A percentile compares a stretch with the other conserved stretches of the same genome.
Evolutionary conservation across 1,284 basidiomycete genomes (phyloP).

Genomic region (Entoloma clypeatum): DNA sequence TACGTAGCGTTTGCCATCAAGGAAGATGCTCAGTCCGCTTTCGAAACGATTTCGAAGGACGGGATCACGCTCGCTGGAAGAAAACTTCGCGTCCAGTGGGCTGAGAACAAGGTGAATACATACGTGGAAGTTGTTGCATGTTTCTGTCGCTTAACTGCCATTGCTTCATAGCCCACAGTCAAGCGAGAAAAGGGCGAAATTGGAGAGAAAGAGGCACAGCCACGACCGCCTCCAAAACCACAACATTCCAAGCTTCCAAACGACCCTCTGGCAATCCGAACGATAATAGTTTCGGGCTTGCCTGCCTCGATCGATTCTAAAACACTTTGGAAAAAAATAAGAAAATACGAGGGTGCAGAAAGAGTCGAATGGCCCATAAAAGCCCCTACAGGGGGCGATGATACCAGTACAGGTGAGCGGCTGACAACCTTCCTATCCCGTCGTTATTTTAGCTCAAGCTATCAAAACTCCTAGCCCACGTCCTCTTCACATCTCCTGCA

Average conservation of each 20-base stretch:
- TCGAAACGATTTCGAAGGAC: constrained; percentile 55
- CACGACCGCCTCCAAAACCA: constrained; percentile 31
- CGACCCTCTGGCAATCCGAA: constrained; percentile 79
- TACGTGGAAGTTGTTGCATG: background rate
- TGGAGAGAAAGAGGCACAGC: constrained; percentile 39
- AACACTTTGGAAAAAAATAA: constrained; percentile 83
- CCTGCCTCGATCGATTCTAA: constrained; percentile 69
- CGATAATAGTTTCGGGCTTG: constrained; percentile 75
- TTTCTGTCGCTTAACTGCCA: constrained; percentile 10
- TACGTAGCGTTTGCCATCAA: constrained; percentile 91
- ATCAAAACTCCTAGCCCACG: constrained; percentile 50
- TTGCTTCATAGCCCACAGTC: constrained; percentile 35
- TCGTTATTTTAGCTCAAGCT: background rate
- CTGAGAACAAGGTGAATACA: constrained; percentile 64
- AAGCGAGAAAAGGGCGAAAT: constrained; percentile 32
- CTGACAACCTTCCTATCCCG: background rate
- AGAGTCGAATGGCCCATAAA: constrained; percentile 69
- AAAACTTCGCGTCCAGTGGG: constrained; percentile 75
- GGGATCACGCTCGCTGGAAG: constrained; percentile 61
- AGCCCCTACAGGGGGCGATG: constrained; percentile 41
- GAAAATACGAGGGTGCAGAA: constrained; percentile 72
- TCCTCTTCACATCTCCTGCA: constrained; percentile 71
- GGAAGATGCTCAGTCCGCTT: constrained; percentile 83
- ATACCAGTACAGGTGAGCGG: constrained; percentile 29
- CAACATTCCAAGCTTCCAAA: constrained; percentile 36